These are phyloP conservation scores for Spizellomyces sp. DNA, from an alignment of 192 early-diverging fungal species.

Conservation along the genomic window DNA sequence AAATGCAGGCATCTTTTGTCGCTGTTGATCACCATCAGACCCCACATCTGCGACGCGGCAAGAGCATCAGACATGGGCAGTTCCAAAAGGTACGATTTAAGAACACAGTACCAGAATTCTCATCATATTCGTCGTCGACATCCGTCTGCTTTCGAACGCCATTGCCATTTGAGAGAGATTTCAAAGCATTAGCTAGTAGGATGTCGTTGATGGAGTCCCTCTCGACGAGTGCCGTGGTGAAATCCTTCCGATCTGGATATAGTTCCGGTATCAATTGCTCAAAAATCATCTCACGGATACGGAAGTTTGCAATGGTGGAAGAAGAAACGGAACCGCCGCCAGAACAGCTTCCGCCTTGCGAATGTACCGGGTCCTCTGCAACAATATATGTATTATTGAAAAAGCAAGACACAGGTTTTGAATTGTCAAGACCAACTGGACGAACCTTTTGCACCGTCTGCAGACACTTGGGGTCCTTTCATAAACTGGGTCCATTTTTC, in stretches of 20 bases:
- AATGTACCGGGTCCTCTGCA: background rate
- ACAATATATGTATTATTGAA: too few species aligned
- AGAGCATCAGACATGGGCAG: background rate
- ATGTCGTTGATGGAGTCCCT: background rate
- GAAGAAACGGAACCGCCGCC: slow-evolving; percentile 11
- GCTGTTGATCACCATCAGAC: slow-evolving; percentile 5
- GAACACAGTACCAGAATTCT: background rate
- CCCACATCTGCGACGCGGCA: background rate
- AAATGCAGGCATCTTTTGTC: background rate
- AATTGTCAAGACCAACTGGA: background rate
- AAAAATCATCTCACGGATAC: slow-evolving; percentile 73
- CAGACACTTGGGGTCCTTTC: slow-evolving; percentile 9
- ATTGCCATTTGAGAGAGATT: background rate
- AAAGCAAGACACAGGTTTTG: background rate
- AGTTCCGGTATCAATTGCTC: slow-evolving; percentile 71
- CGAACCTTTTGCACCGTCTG: background rate
- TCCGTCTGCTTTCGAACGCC: background rate
- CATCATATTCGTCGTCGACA: background rate
- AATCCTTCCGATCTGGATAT: slow-evolving; percentile 38
- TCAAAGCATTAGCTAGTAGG: background rate
- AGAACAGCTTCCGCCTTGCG: background rate
- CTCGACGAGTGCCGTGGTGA: background rate
- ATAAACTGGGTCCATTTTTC: slow-evolving; percentile 52
- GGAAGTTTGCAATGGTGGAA: slow-evolving; percentile 56
- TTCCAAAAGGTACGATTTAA: background rate